These are phyloP conservation scores for Nannizziopsis barbatae DNA, from an alignment of 2,329 filamentous ascomycete genomes.

Conservation along the genomic window DNA sequence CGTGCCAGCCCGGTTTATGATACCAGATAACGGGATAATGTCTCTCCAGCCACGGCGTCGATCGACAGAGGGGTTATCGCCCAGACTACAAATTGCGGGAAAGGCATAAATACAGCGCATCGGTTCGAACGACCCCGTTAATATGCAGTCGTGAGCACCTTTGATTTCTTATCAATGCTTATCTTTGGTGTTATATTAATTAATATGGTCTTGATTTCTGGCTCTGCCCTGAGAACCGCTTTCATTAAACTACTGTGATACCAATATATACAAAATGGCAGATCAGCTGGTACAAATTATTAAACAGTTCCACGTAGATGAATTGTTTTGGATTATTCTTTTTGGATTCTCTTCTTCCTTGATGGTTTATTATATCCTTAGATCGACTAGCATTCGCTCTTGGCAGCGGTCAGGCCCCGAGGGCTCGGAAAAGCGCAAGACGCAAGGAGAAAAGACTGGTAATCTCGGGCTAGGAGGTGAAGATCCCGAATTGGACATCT, in stretches of 20 bases:
- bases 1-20: constrained; percentile 4
- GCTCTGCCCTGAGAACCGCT: neutral
- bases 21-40: neutral
- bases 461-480: constrained; percentile 40
- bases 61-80: neutral
- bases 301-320: constrained; percentile 3
- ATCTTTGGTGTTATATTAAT: neutral
- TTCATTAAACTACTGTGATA: neutral
- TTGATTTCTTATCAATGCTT: neutral
- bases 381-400: neutral
- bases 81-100: neutral
- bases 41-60: neutral
- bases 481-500: neutral
- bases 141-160: no score
- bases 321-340: constrained; percentile 1
- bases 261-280: neutral
- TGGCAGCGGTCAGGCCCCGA: neutral
- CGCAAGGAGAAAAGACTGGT: constrained; percentile 35
- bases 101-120: neutral
- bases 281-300: neutral
- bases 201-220: constrained; percentile 2
- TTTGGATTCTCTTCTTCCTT: constrained; percentile 2
- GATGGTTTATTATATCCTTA: neutral
- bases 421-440: constrained; percentile 24
- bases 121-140: no score